Evolutionary conservation across 768 basidiomycete species (phyloP).

Genomic region (Suillus brevipes): DNA sequence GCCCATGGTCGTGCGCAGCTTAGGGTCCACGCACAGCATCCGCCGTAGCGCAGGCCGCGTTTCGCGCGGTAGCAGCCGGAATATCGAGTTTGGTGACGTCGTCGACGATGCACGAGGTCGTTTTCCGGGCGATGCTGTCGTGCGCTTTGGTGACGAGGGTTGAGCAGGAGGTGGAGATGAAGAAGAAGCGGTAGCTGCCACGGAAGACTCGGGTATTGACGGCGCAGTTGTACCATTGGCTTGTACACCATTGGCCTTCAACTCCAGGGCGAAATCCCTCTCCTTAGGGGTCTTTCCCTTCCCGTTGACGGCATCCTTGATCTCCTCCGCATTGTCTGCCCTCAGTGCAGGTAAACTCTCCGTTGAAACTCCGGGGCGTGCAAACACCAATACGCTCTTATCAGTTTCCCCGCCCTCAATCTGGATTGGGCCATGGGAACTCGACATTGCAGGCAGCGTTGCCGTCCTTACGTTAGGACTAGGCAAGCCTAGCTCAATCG

Average conservation of each 20-base stretch:
- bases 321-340: neutral
- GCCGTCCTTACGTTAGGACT: conserved; percentile 27
- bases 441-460: conserved; percentile 35
- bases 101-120: conserved; percentile 25
- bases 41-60: conserved; percentile 85
- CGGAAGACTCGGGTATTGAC: conserved; percentile 3
- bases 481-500: conserved; percentile 20
- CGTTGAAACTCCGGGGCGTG: conserved; percentile 74
- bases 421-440: conserved; percentile 4
- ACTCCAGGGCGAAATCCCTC: neutral
- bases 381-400: conserved; percentile 73
- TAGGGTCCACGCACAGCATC: conserved; percentile 92
- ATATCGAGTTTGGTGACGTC: conserved; percentile 76
- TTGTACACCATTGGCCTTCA: conserved; percentile 1
- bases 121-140: conserved; percentile 40
- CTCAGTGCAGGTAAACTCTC: conserved; percentile 53
- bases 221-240: neutral
- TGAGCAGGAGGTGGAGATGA: conserved; percentile 39
- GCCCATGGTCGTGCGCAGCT: conserved; percentile 86
- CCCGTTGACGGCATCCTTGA: conserved; percentile 3
- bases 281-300: neutral
- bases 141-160: conserved; percentile 63
- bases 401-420: conserved; percentile 49
- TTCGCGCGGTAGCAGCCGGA: conserved; percentile 93
- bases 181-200: conserved; percentile 27